Base-by-base conservation (phyloP, 2,329 filamentous ascomycete species). In the Microsporum ferrugineum region DNA sequence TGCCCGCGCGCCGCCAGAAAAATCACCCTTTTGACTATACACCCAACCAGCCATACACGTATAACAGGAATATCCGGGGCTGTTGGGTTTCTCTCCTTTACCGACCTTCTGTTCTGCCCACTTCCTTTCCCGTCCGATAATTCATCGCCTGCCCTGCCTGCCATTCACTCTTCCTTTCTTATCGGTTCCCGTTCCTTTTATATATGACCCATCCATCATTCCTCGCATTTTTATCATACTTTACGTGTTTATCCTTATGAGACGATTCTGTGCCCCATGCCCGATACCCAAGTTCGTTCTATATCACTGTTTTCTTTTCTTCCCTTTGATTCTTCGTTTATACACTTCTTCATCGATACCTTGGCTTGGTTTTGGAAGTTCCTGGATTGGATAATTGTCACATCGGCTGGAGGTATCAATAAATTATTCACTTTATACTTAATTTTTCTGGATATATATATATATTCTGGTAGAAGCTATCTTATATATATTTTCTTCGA, bases 181-280 rank as follows among this genome's bases (percentile, higher is more conserved):
- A 12, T 41, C n/a, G 38, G 38, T n/a, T 17, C 12, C 14, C 7
- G 4, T 51, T 33, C 27, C 29, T 29, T 8, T 6, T 36, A 55
- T 55, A 55, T 34, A 55, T 55, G 31, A 17, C 36, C 33, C 14
- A 36, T 2, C 8, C 5, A 34, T n/a, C 29, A 38, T 55, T 55
- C 33, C n/a, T 55, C 51, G 14, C 31, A 55, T 55, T 29, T 36
- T 34, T 55, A 38, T 55, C 31, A 55, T 38, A 38, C 36, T 55
- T 33, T 55, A 55, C 31, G 51, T 55, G 29, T 55, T 29, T 55
- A 36, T 36, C 51, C 8, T 55, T 36, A 55, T 34, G 51, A 55
- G 12, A 51, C n/a, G 51, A 55, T 55, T 55, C 51, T 38, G 51
- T 55, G 31, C 51, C 31, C 51, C 51, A 55, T 55, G 51, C 23